These are phyloP conservation scores for Trichoderma afroharzianum DNA, from an alignment of 2,329 filamentous ascomycete species.

Conservation along the genomic window DNA sequence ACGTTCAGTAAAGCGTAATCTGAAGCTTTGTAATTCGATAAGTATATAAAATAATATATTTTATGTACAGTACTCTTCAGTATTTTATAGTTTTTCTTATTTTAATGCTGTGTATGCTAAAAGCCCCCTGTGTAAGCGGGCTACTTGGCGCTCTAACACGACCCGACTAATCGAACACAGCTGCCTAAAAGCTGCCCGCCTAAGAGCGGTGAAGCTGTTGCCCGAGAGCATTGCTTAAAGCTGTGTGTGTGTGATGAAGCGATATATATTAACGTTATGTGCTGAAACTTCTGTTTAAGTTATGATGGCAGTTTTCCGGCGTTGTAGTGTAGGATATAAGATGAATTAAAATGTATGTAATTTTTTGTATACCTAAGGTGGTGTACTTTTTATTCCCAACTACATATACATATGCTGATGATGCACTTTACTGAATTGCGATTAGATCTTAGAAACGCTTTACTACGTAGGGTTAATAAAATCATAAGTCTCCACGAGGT, in stretches of 20 bases:
- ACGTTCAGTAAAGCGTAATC: not conserved
- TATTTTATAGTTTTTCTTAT: not conserved
- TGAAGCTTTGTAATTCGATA: not conserved
- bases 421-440: too few relatives aligned
- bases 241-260: too few relatives aligned
- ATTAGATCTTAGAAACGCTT: not conserved
- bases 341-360: not conserved
- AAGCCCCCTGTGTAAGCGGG: not conserved
- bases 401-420: not conserved
- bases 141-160: not conserved
- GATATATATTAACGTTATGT: too few relatives aligned
- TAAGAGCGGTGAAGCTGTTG: not conserved
- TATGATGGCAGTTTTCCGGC: not conserved
- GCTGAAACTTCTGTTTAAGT: too few relatives aligned
- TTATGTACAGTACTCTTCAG: too few relatives aligned
- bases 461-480: not conserved
- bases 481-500: too few relatives aligned
- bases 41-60: not conserved
- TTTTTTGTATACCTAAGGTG: not conserved
- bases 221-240: too few relatives aligned
- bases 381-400: not conserved
- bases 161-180: not conserved
- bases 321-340: not conserved
- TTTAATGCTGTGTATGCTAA: not conserved
- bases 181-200: not conserved